These are phyloP conservation scores for Malassezia nana DNA, from an alignment of 1,284 basidiomycete species.

Conservation along the genomic window DNA sequence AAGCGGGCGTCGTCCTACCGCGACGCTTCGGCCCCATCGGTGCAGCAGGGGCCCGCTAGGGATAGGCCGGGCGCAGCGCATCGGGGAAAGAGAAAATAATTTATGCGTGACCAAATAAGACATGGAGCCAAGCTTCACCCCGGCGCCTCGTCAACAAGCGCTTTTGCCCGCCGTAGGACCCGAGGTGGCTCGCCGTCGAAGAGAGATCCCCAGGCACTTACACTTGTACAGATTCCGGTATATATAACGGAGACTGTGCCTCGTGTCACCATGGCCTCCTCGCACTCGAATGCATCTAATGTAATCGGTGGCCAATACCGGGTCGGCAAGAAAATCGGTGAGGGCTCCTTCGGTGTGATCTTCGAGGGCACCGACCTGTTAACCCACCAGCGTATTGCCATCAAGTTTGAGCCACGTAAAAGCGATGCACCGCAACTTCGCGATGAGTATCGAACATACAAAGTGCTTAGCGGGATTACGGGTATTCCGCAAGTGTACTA, in stretches of 20 bases:
- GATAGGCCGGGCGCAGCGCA: neutral
- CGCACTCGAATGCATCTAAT: constrained; percentile 43
- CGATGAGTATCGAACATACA: constrained; percentile 94
- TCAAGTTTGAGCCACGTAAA: constrained; percentile 97
- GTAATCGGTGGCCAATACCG: constrained; percentile 61
- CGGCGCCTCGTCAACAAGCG: neutral
- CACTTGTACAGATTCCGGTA: neutral
- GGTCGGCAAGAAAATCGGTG: constrained; percentile 63
- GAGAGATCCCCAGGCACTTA: neutral
- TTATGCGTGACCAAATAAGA: neutral
- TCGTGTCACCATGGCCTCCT: constrained; percentile 27
- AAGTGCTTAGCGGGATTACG: constrained; percentile 66
- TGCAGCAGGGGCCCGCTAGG: neutral
- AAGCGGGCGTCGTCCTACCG: neutral
- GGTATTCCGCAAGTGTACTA: constrained; percentile 93
- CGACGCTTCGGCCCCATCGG: neutral
- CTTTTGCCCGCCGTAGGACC: neutral
- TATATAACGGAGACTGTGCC: neutral
- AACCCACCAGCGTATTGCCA: constrained; percentile 89
- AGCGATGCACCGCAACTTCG: constrained; percentile 89
- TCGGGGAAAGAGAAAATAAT: neutral
- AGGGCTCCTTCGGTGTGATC: constrained; percentile 79
- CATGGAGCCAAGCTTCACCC: neutral
- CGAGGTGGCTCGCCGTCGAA: neutral
- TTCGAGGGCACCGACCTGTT: constrained; percentile 91